phyloP scores from a whole-genome alignment of 805 yeast species.

The Maudiozyma barnettii region DNA sequence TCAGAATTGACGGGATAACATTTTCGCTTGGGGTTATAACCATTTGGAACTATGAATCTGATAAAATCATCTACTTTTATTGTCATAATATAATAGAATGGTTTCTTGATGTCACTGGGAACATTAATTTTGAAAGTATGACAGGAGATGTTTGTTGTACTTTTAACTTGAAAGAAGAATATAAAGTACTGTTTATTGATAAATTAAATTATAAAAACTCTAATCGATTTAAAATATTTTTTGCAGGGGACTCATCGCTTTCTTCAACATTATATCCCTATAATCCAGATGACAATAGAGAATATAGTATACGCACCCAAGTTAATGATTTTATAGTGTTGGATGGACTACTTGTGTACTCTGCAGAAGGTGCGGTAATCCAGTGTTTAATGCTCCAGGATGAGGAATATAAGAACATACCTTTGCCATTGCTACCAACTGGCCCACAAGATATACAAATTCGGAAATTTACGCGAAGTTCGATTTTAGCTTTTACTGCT shows the following conservation, averaged over 20 bases:
- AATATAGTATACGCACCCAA: neutral
- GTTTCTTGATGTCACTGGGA: too few species aligned
- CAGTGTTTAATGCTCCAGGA: neutral
- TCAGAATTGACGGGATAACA: neutral
- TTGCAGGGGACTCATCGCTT: too few species aligned
- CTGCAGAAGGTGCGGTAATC: slow-evolving; percentile 1
- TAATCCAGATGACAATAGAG: too few species aligned
- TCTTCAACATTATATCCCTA: too few species aligned
- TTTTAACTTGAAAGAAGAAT: too few species aligned
- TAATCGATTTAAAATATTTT: too few species aligned
- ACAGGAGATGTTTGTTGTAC: too few species aligned
- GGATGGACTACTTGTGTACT: neutral
- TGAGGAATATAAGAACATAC: neutral
- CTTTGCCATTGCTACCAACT: neutral
- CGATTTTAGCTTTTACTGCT: slow-evolving; percentile 1
- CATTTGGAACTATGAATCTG: slow-evolving; percentile 1
- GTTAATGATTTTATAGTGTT: slow-evolving; percentile 1
- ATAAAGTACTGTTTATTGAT: too few species aligned
- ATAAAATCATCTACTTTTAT: neutral
- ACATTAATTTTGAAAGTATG: too few species aligned
- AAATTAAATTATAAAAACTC: too few species aligned
- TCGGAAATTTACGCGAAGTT: neutral
- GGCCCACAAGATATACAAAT: slow-evolving; percentile 1
- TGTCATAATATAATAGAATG: too few species aligned
- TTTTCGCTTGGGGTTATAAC: neutral